Evolutionary conservation across 352 stramenopile genomes (phyloP).

Genomic region (Phytophthora podocarpi): DNA sequence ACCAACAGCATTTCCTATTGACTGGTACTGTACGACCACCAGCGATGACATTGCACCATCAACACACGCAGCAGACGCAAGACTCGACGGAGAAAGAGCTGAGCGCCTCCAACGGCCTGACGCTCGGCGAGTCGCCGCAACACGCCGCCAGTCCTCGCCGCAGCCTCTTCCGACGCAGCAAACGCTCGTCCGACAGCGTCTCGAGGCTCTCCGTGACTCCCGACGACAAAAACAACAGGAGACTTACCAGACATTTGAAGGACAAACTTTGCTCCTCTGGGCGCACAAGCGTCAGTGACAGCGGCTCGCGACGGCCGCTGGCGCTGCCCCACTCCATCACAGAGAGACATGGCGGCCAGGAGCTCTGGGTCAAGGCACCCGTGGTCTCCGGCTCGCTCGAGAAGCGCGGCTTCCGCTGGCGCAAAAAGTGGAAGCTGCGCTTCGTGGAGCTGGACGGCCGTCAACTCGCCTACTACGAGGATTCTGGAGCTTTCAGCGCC

Average conservation of each 20-base stretch:
- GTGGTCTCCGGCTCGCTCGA: conserved; percentile 71
- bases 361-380: conserved; percentile 81
- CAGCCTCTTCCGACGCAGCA: conserved; percentile 32
- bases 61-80: no score
- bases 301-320: conserved; percentile 5
- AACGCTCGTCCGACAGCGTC: conserved; percentile 14
- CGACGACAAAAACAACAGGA: conserved; percentile 2
- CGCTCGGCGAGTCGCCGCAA: conserved; percentile 28
- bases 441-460: conserved; percentile 80
- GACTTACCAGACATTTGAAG: conserved; percentile 7
- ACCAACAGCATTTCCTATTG: background rate
- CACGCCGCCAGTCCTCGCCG: conserved; percentile 14
- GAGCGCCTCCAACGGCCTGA: conserved; percentile 28
- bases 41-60: conserved; percentile 20
- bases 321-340: conserved; percentile 82
- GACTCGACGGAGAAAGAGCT: conserved; percentile 38
- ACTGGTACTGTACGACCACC: no score
- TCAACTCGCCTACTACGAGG: conserved; percentile 70
- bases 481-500: conserved; percentile 16
- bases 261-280: conserved; percentile 3
- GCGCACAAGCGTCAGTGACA: conserved; percentile 3
- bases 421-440: conserved; percentile 77
- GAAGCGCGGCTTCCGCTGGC: conserved; percentile 80
- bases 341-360: conserved; percentile 62
- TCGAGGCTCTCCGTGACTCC: conserved; percentile 8